Base-by-base conservation (phyloP, 2,329 filamentous ascomycete species). In the Coniochaeta prunicola region DNA sequence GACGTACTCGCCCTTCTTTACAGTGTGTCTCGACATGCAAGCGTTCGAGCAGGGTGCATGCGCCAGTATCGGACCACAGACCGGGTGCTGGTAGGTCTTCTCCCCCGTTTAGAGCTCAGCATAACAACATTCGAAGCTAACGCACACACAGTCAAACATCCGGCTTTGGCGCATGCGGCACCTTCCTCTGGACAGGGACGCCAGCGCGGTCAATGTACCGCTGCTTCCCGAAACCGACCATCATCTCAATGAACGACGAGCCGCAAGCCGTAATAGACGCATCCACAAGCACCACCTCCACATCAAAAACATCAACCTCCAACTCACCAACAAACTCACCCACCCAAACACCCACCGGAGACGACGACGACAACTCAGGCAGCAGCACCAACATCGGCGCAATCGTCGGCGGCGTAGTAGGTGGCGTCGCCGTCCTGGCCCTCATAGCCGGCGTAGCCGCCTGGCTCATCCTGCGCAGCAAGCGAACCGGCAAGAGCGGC, bases 71-170 rank as follows among this genome's bases (percentile, higher is more conserved):
- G 68, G 65, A 0, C 21, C 65, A 0, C 60, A 64, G 13, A 73
- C 73, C 0, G 74, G 72, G 13, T 75, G 74, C 64, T 76, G 74
- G 70, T 73, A 66, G 64, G 70, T 68, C 34, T 36, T 17, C 10
- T 3, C 21, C 9, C 45, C 45, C 24, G 12, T 26, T 12, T 4
- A 10, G n/a, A 9, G 3, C 45, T 9, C 21, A 21, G 21, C 4
- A 21, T 19, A 6, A 6, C 42, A 5, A 15, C 10, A 28, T 12
- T 48, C 19, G 21, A 5, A 28, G 6, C 42, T 48, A 13, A 48
- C 42, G n/a, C n/a, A 24, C 38, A 10, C 26, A 7, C 38, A 64
- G 62, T 55, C 31, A 53, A 31, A 59, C 61, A 4, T 30, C 61
- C 5, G 56, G 57, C 4, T 55, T 64, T 24, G 66, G 66, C 1